Base-by-base conservation (phyloP, 1,284 basidiomycete species). In the Ustilago bromivora region DNA sequence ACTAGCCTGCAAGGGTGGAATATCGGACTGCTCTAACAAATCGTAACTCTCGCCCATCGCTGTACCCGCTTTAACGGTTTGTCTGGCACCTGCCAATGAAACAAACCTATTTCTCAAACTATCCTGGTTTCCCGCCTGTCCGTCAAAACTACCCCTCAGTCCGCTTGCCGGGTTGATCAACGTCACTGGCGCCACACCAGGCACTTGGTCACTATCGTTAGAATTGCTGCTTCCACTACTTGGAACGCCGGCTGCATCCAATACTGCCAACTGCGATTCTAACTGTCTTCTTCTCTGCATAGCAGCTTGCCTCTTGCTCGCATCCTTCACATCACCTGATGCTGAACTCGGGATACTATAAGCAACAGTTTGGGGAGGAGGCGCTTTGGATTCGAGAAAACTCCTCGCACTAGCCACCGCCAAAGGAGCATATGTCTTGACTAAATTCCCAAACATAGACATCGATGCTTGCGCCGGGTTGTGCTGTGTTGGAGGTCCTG, bases 1-100 rank as follows among this genome's bases (percentile, higher is more conserved):
- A 47, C 61, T 61, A 2, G 17, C 31, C 32, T 66, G 63, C 2
- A 58, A 13, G 6, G 62, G 61, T 11, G 36, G 36, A 4, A 78
- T 28, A 31, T 78, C 76, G n/a, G 56, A 57, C 52, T 71, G 71
- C 31, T 79, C 77, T 28, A 79, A n/a, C 28, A 79, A 32, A 56
- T 79, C 77, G 36, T 71, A 79, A 17, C 51, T 57, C 40, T 77
- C 77, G 0, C 74, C 71, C 59, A 79, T 55, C 5, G 56, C 54
- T 1, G 35, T 23, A 11, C 70, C 64, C 11, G 71, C 63, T 31
- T 64, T 67, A 13, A 59, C 63, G 7, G 66, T 76, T 8, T 41
- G 41, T 31, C 47, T 54, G 7, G 47, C 59, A 5, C 61, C 53
- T 6, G 34, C 53, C 34, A 35, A 28, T 38, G 32, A 55, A 0